A percentile compares a stretch with the other conserved stretches of the same genome.
Conservation (phyloP, 805 yeast species). For the Starmerella vitae region DNA sequence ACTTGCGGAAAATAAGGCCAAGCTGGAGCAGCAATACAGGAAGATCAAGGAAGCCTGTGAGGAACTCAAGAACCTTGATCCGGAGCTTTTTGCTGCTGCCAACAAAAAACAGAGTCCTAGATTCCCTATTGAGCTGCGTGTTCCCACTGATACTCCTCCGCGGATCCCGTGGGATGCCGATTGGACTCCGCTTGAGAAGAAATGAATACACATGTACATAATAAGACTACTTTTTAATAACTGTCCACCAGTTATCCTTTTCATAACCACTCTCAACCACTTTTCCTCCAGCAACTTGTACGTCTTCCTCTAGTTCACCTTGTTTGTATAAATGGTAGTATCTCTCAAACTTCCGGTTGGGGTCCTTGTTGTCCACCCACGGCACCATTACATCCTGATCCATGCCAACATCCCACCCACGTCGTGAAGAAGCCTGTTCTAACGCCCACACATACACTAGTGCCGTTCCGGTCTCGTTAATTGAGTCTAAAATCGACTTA, state of each 20-base stretch:
- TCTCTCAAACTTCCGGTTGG: conserved; percentile 50
- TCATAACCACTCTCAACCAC: conserved; percentile 72
- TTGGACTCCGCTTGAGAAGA: conserved; percentile 10
- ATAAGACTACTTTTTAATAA: neutral
- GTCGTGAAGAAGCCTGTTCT: conserved; percentile 73
- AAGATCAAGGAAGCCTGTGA: conserved; percentile 60
- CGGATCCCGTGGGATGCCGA: conserved; percentile 58
- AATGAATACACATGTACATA: neutral
- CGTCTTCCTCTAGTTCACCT: conserved; percentile 72
- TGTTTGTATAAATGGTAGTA: conserved; percentile 75
- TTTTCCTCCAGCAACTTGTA: conserved; percentile 52
- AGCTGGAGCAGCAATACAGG: conserved; percentile 42
- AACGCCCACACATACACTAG: conserved; percentile 93
- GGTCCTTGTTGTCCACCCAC: conserved; percentile 61
- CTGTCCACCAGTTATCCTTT: conserved; percentile 81
- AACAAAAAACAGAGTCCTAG: conserved; percentile 44
- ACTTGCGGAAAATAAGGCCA: conserved; percentile 29
- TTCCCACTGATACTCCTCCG: conserved; percentile 86
- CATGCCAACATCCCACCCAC: conserved; percentile 86
- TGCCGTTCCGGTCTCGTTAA: conserved; percentile 45
- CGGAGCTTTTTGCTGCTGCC: conserved; percentile 50
- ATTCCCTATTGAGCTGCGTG: conserved; percentile 71
- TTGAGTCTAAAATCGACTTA: conserved; percentile 45
- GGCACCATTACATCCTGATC: conserved; percentile 92
- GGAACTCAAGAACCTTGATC: conserved; percentile 36